phyloP scores from a whole-genome alignment of 2,329 filamentous ascomycete genomes.

The Ceratocystiopsis minuta region DNA sequence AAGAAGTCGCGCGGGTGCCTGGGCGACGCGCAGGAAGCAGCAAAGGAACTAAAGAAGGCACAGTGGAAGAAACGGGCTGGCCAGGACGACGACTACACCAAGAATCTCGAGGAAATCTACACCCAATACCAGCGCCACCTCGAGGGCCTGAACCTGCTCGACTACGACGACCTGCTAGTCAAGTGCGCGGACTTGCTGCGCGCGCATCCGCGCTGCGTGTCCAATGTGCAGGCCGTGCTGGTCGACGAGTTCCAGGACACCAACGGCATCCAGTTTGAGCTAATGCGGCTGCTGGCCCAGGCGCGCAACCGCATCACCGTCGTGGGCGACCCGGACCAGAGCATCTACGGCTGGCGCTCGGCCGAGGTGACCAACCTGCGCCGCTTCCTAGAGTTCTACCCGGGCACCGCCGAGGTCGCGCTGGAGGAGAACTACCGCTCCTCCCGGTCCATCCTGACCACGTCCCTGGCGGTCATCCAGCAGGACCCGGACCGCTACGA shows the following conservation, averaged over 20 bases:
- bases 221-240: slow-evolving; percentile 75
- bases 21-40: slow-evolving; percentile 20
- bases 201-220: slow-evolving; percentile 59
- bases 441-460: slow-evolving; percentile 63
- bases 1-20: slow-evolving; percentile 38
- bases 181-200: slow-evolving; percentile 65
- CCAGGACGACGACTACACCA: neutral
- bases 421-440: slow-evolving; percentile 92
- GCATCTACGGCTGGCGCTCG: slow-evolving; percentile 90
- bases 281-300: slow-evolving; percentile 78
- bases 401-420: slow-evolving; percentile 62
- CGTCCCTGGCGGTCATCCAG: slow-evolving; percentile 73
- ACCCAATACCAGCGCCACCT: slow-evolving; percentile 63
- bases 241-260: slow-evolving; percentile 98
- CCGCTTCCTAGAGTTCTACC: slow-evolving; percentile 59
- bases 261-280: slow-evolving; percentile 82
- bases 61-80: neutral
- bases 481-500: slow-evolving; percentile 68
- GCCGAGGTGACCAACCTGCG: slow-evolving; percentile 81
- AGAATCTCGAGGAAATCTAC: slow-evolving; percentile 21
- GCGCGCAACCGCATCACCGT: slow-evolving; percentile 64
- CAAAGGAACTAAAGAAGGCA: slow-evolving; percentile 15
- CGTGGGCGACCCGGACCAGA: slow-evolving; percentile 92
- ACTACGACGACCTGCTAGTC: slow-evolving; percentile 85
- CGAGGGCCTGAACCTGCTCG: slow-evolving; percentile 60